These are phyloP conservation scores for Sclerotinia borealis DNA, from an alignment of 2,329 filamentous ascomycete genomes.

Conservation along the genomic window DNA sequence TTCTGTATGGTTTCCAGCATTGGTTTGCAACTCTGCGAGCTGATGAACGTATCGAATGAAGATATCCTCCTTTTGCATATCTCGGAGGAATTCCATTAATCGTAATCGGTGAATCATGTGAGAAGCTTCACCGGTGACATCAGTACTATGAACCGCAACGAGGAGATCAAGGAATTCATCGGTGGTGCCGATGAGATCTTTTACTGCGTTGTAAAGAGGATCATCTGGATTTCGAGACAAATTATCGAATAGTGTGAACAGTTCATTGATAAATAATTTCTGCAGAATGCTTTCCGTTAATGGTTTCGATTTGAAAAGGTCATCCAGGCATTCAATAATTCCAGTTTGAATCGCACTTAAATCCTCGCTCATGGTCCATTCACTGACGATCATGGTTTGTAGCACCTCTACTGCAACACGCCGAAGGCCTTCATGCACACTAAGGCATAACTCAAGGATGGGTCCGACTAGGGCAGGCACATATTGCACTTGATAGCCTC, in stretches of 20 bases:
- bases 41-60: constrained; percentile 96
- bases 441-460: constrained; percentile 89
- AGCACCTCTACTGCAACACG: constrained; percentile 87
- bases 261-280: constrained; percentile 84
- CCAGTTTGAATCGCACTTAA: constrained; percentile 87
- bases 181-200: constrained; percentile 73
- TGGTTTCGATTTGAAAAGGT: constrained; percentile 81
- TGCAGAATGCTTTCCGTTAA: constrained; percentile 85
- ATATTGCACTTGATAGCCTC: constrained; percentile 97
- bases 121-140: constrained; percentile 65
- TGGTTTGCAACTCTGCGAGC: constrained; percentile 69
- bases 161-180: constrained; percentile 88
- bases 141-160: constrained; percentile 78
- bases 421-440: constrained; percentile 86
- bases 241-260: constrained; percentile 73
- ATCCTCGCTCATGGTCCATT: constrained; percentile 94
- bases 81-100: constrained; percentile 91
- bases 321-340: constrained; percentile 90
- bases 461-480: constrained; percentile 86
- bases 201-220: constrained; percentile 67
- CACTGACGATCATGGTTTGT: constrained; percentile 96
- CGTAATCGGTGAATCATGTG: constrained; percentile 82
- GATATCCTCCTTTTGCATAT: constrained; percentile 96
- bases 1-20: constrained; percentile 74
- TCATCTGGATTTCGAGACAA: constrained; percentile 63